phyloP scores from a whole-genome alignment of 352 stramenopile genomes.

The Thalassiosira livingstoniorum region DNA sequence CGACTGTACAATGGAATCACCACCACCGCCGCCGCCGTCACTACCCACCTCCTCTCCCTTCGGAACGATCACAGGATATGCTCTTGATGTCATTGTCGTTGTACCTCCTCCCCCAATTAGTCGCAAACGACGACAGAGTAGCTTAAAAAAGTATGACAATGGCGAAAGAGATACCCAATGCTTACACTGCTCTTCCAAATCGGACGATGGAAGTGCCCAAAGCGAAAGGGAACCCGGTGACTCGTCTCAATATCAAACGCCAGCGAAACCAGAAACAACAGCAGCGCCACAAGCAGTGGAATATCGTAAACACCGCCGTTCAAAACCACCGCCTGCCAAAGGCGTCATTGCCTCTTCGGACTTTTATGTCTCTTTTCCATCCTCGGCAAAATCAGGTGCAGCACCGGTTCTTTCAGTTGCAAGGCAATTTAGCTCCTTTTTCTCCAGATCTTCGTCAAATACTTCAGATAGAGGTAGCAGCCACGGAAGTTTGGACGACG shows the following conservation, averaged over 20 bases:
- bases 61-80: conserved; percentile 14
- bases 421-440: too few relatives aligned
- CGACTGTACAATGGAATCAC: too few relatives aligned
- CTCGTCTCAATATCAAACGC: not conserved
- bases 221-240: not conserved
- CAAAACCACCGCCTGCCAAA: not conserved
- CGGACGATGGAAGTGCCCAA: not conserved
- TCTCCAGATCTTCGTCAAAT: too few relatives aligned
- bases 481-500: too few relatives aligned
- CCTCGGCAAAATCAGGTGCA: not conserved
- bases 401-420: too few relatives aligned
- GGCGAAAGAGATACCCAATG: not conserved
- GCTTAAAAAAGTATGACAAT: not conserved
- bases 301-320: not conserved
- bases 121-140: not conserved
- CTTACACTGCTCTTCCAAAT: not conserved
- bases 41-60: conserved; percentile 13
- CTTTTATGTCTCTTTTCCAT: conserved; percentile 50
- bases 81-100: conserved; percentile 49
- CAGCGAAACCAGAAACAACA: not conserved
- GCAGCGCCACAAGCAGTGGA: not conserved
- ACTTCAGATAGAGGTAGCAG: too few relatives aligned
- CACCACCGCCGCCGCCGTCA: too few relatives aligned
- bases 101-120: conserved; percentile 11
- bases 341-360: conserved; percentile 49